Evolutionary conservation across 2,329 filamentous ascomycete genomes (phyloP).

Genomic region (Aaosphaeria arxii): DNA sequence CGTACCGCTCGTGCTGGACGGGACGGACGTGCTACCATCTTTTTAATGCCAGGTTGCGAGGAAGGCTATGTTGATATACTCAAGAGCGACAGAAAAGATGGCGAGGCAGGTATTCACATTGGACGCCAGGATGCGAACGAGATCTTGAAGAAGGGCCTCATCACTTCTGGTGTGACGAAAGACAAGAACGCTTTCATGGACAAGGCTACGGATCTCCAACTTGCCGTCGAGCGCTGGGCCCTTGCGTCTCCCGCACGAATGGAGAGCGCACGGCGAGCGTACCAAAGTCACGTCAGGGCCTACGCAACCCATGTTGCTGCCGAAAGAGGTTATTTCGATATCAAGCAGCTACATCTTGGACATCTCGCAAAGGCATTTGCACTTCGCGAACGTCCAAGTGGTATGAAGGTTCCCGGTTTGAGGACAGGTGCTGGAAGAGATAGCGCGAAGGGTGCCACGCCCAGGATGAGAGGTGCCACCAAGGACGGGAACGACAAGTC

Average conservation of each 20-base stretch:
- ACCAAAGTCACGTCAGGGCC: conserved; percentile 87
- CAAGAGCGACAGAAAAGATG: conserved; percentile 65
- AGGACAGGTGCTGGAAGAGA: conserved; percentile 43
- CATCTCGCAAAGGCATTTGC: conserved; percentile 94
- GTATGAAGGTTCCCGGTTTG: conserved; percentile 60
- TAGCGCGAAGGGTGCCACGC: conserved; percentile 18
- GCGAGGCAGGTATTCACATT: conserved; percentile 57
- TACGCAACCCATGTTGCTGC: conserved; percentile 90
- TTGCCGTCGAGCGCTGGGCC: conserved; percentile 65
- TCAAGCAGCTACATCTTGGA: conserved; percentile 84
- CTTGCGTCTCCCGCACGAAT: conserved; percentile 65
- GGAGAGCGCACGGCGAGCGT: conserved; percentile 79
- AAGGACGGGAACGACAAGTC: conserved; percentile 33
- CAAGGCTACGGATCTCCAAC: conserved; percentile 64
- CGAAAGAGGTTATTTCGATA: conserved; percentile 86
- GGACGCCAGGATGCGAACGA: conserved; percentile 63
- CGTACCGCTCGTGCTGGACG: conserved; percentile 91
- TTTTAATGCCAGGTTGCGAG: conserved; percentile 86
- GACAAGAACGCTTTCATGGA: conserved; percentile 59
- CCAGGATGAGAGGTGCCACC: conserved; percentile 40
- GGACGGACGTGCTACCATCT: conserved; percentile 81
- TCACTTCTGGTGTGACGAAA: conserved; percentile 26
- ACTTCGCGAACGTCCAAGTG: conserved; percentile 80
- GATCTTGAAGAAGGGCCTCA: conserved; percentile 63
- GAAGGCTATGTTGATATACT: conserved; percentile 84